Conservation (phyloP, 2,329 filamentous ascomycete genomes). For the Phyllosticta citriasiana region DNA sequence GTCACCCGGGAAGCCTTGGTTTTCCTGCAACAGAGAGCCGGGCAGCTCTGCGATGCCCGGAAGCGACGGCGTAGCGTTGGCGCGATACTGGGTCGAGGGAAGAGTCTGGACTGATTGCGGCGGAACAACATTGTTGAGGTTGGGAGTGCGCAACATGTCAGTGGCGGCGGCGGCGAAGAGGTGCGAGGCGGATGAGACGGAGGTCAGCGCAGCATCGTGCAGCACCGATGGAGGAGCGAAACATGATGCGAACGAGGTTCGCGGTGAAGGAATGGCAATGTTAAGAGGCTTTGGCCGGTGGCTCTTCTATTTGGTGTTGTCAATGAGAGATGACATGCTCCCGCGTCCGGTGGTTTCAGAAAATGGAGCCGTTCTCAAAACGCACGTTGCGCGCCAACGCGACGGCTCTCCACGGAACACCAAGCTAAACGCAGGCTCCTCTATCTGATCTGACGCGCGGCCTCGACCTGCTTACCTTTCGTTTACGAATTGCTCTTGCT, state of each 20-base stretch:
- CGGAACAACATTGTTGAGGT: constrained; percentile 26
- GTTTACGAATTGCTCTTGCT: not conserved
- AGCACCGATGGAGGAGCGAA: constrained; percentile 19
- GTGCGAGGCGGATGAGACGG: constrained; percentile 22
- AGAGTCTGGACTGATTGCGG: not conserved
- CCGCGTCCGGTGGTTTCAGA: not conserved
- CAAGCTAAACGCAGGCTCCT: not conserved
- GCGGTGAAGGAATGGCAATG: not conserved
- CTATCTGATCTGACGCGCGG: not conserved
- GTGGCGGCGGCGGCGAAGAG: constrained; percentile 30
- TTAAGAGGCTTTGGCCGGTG: constrained; percentile 3
- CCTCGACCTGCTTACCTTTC: not conserved
- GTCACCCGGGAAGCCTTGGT: constrained; percentile 18
- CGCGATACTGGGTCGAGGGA: constrained; percentile 25
- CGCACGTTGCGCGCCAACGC: not conserved
- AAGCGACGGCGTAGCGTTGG: constrained; percentile 30
- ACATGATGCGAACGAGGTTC: constrained; percentile 2
- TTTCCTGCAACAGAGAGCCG: constrained; percentile 19
- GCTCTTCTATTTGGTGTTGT: constrained; percentile 6
- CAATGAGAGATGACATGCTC: not conserved
- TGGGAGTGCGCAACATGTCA: constrained; percentile 33
- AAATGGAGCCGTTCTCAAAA: not conserved
- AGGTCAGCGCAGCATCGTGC: constrained; percentile 19
- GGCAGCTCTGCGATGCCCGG: constrained; percentile 20
- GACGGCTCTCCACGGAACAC: not conserved